Percentiles rank a stretch among this genome's conserved stretches.
phyloP scores from a whole-genome alignment of 1,284 basidiomycete species.

The Apiotrichum brassicae region DNA sequence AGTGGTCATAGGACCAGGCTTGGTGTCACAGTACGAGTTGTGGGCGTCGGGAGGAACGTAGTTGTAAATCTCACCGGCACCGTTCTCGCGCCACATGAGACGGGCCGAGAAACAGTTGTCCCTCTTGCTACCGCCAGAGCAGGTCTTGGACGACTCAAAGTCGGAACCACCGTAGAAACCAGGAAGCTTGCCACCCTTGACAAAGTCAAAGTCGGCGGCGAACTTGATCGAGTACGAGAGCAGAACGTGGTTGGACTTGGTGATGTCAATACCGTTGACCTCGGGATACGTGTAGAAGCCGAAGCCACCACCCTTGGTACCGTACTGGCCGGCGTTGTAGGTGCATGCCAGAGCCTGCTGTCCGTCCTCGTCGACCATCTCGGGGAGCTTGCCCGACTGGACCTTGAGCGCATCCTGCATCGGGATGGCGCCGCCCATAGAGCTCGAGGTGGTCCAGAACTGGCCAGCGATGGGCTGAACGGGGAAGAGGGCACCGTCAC shows the following conservation, averaged over 20 bases:
- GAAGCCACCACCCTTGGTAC: constrained; percentile 28
- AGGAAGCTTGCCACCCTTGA: constrained; percentile 48
- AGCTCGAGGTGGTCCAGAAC: background rate
- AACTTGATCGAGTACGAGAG: constrained; percentile 46
- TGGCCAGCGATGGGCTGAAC: background rate
- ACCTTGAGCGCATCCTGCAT: constrained; percentile 11
- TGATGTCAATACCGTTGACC: constrained; percentile 23
- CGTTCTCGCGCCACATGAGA: constrained; percentile 46
- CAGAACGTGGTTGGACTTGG: constrained; percentile 33
- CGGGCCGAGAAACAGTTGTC: constrained; percentile 45
- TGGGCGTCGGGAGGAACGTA: constrained; percentile 21
- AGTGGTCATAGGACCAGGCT: too few relatives aligned
- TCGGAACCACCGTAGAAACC: constrained; percentile 42
- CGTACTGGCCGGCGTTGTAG: constrained; percentile 34
- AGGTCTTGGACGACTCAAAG: constrained; percentile 30
- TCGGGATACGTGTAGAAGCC: constrained; percentile 36
- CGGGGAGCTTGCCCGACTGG: constrained; percentile 30
- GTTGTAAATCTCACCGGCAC: constrained; percentile 42
- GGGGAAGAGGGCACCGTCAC: constrained; percentile 1
- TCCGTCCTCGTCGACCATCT: constrained; percentile 33
- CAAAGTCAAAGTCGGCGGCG: constrained; percentile 40
- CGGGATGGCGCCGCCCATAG: background rate
- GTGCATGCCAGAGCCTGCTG: constrained; percentile 15
- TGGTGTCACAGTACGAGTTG: constrained; percentile 25
- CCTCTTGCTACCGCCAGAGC: constrained; percentile 44